Evolutionary conservation across 768 basidiomycete species (phyloP).

Genomic region (Xerocomus potaroensis): DNA sequence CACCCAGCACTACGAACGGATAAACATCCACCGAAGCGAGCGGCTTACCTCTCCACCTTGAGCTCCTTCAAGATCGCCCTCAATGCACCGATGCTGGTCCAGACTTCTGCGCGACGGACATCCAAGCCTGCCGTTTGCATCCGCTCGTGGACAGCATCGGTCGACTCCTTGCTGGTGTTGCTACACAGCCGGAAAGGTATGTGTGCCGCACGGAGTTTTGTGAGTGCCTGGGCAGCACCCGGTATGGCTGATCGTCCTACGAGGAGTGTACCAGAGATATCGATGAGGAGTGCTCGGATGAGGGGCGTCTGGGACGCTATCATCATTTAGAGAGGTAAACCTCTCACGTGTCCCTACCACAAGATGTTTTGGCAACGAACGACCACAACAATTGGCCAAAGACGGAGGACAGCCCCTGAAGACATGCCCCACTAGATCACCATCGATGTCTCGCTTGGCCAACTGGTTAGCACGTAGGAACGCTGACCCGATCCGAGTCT

Average conservation of each 20-base stretch:
- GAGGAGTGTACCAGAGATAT: slow-evolving; percentile 66
- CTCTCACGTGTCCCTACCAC: too few species aligned
- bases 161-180: slow-evolving; percentile 67
- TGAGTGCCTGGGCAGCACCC: slow-evolving; percentile 34
- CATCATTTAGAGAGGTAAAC: too few species aligned
- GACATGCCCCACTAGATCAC: too few species aligned
- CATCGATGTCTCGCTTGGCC: too few species aligned
- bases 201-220: slow-evolving; percentile 27
- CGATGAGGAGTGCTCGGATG: slow-evolving; percentile 54
- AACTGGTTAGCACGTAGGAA: too few species aligned
- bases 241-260: slow-evolving; percentile 47
- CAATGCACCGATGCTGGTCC: slow-evolving; percentile 64
- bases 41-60: slow-evolving; percentile 38
- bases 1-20: too few species aligned
- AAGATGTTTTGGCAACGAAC: neutral
- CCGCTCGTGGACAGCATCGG: slow-evolving; percentile 36
- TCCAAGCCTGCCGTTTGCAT: slow-evolving; percentile 50
- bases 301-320: neutral
- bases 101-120: slow-evolving; percentile 42
- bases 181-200: slow-evolving; percentile 57
- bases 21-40: neutral
- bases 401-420: too few species aligned
- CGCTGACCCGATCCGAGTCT: too few species aligned
- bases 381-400: too few species aligned
- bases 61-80: slow-evolving; percentile 39